Percentiles rank a stretch among this genome's conserved stretches.
phyloP scores from a whole-genome alignment of 2,329 filamentous ascomycete genomes.

The Ploettnerulaceae sp. region DNA sequence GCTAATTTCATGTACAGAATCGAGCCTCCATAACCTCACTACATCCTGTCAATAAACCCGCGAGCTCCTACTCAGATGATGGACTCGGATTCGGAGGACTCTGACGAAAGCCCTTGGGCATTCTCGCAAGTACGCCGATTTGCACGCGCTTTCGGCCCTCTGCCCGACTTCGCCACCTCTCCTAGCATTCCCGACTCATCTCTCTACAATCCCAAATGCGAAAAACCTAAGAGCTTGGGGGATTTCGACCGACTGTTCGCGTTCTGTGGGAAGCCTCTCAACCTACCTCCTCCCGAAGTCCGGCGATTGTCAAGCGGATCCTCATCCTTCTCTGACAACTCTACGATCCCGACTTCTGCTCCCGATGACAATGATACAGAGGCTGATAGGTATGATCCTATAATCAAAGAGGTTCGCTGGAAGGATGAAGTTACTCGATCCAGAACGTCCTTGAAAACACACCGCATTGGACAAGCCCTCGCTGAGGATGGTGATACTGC shows the following conservation, averaged over 20 bases:
- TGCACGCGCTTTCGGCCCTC: constrained; percentile 8
- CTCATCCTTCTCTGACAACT: constrained; percentile 8
- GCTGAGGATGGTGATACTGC: constrained; percentile 2
- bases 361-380: constrained; percentile 9
- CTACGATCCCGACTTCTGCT: constrained; percentile 17
- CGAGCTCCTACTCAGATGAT: background rate
- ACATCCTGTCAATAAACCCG: background rate
- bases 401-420: constrained; percentile 24
- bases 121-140: constrained; percentile 9
- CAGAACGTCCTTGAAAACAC: constrained; percentile 1
- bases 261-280: constrained; percentile 19
- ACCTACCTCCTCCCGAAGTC: constrained; percentile 1
- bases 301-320: constrained; percentile 12
- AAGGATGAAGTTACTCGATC: constrained; percentile 15
- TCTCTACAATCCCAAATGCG: constrained; percentile 16
- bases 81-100: constrained; percentile 9
- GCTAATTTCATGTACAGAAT: too few species aligned
- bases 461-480: background rate
- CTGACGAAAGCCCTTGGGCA: constrained; percentile 5
- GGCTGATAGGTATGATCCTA: background rate
- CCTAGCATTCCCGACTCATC: constrained; percentile 5
- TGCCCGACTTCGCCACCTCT: constrained; percentile 1
- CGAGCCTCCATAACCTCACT: background rate
- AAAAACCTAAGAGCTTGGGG: constrained; percentile 17
- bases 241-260: constrained; percentile 24